Base-by-base conservation (phyloP, 148 eudicot genomes). In the Arctostaphylos glauca region DNA sequence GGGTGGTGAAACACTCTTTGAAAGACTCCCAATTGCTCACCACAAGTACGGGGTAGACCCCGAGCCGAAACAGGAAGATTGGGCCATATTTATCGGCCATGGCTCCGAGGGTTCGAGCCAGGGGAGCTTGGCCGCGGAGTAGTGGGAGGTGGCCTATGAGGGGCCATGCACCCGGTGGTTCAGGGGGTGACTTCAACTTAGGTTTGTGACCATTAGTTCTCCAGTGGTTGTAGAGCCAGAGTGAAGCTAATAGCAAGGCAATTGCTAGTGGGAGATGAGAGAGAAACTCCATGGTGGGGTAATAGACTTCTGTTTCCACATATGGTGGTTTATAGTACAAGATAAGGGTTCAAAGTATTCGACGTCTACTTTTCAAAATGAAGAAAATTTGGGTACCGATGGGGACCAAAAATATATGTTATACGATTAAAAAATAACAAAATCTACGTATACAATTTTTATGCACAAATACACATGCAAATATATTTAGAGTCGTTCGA, bases 101-200 rank as follows among this genome's bases (percentile, higher is more conserved):
- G 78, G 55, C 78, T 19, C 78, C 59, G 4, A 76, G 23, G 16
- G 80, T 77, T 23, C 47, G 55, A 16, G 58, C 49, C 53, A 73
- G 14, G 18, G 67, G 67, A 55, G 46, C 64, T 55, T 77, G 62
- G 58, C 64, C 18, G 67, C 80, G 9, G 9, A 77, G 80, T 31
- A 55, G 15, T 16, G 19, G 68, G 2, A 74, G 78, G 78, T 74
- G 78, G 38, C 78, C 58, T 10, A 50, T 21, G 2, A 74, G 2
- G 53, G 78, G 78, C 78, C 78, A 49, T 21, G 78, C 56, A 4
- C 78, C 78, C 15, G 78, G 13, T 74, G 78, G 78, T 14, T 74
- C 78, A n/a, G 78, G 78, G 5, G 78, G 78, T 21, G 78, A 21
- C 38, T 14, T 74, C 25, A 60, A n/a, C 25, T n/a, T 60, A 56